Evolutionary conservation across 2,329 filamentous ascomycete genomes (phyloP), one percentile per base, ranked within the genome.

Genomic region (Botrytis tulipae): DNA sequence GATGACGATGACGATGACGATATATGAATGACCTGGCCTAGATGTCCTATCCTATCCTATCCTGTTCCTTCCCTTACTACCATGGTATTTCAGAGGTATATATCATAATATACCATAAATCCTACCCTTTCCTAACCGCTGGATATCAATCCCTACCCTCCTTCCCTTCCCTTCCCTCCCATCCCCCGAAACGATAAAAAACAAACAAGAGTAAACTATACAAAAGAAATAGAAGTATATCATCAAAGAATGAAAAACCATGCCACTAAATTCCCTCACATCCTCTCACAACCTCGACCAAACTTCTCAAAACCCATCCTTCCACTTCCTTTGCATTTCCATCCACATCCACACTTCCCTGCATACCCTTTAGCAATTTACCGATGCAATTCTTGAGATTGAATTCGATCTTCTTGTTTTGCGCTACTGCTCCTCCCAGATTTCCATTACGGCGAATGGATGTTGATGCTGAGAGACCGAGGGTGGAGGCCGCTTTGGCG

Each of bases 241-340:
- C 25, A 18, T 29, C n/a, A n/a, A 32, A 65, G 25, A 16, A 67
- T 9, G 46, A 48, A 35, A 29, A 14, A 10, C 37, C 9, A 44
- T 4, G 16, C 25, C 8, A 9, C 62, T 51, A 69, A 51, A 57
- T 54, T 10, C 60, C 72, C 61, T 76, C 75, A 54, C 74, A 72
- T 0, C 74, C 75, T 37, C 62, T 73, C 54, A 76, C 75, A 65
- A 76, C 67, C 68, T 75, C 75, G 0, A 76, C 54, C 48, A 76
- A 70, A 46, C 72, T 73, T 40, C 70, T 68, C 46, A 75, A n/a
- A 51, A 74, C 66, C 57, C 70, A 66, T 22, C 44, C 67, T n/a
- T 71, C 67, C 32, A 75, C 69, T 14, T 57, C 70, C 65, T 44
- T 65, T 32, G 37, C 37, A 51, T n/a, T 54, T 35, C 22, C 35